Evolutionary conservation across 2,329 filamentous ascomycete species (phyloP), one percentile per base, ranked within the genome.

Genomic region (Fusarium setosum): DNA sequence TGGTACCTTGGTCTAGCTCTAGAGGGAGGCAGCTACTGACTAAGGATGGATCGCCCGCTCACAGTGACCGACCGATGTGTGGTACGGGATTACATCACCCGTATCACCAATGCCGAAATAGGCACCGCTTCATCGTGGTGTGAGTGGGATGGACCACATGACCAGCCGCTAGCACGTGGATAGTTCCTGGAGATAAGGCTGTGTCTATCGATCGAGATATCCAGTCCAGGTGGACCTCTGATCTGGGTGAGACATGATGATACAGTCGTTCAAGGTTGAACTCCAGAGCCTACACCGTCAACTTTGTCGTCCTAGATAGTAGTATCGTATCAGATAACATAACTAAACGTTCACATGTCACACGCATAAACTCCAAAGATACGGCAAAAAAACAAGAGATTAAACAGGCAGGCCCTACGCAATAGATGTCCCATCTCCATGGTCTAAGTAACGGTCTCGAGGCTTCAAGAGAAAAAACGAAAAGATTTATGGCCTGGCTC

Each of bases 401-500:
- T 74, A 72, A 71, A 72, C 71, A 70, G 67, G 71, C 67, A 73
- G 70, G 70, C 71, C 71, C 71, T 74, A 72, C 69, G 67, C 71
- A 72, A 74, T 71, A 74, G 62, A 72, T 73, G 65, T 72, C 68
- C 71, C 73, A 73, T 76, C 74, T 76, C 73, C 75, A 76, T 77
- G 75, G 70, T 77, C 76, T 75, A 77, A 75, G 63, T 73, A 73
- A 73, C 72, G 69, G 67, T 74, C 71, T 73, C 69, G 68, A 75
- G 72, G 72, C 70, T 71, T 71, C 67, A 69, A 76, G 75, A 76
- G 75, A 80, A 81, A 81, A 79, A 81, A 79, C 71, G 75, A 81
- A 77, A 81, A 80, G 75, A 81, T 82, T 76, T 80, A 82, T 81
- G 76, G 81, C 80, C 79, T 81, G 81, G 77, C 75, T 63, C 71